A percentile compares a stretch with the other conserved stretches of the same genome.
Evolutionary conservation across 2,329 filamentous ascomycete genomes (phyloP).

Genomic region (Pseudogymnoascus sp.): DNA sequence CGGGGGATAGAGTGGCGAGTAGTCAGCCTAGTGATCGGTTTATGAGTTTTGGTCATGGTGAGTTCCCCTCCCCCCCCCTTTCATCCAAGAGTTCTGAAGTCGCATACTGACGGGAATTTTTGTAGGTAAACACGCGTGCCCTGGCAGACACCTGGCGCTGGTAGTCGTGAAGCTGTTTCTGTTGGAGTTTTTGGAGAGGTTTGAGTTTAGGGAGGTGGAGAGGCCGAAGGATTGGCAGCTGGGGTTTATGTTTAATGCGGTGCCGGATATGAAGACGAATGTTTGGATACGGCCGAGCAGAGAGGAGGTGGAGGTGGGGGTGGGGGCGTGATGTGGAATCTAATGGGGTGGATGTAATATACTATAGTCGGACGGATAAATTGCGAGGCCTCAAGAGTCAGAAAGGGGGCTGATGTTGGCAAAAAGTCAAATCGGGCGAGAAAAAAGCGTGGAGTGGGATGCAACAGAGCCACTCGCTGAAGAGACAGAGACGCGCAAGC

Average conservation of each 20-base stretch:
- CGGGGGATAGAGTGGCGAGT: neutral
- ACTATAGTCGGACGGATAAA: neutral
- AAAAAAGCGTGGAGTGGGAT: neutral
- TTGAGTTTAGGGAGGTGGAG: neutral
- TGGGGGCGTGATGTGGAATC: neutral
- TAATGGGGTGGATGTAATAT: neutral
- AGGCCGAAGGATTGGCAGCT: neutral
- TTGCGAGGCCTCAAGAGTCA: neutral
- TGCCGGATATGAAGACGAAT: conserved; percentile 1
- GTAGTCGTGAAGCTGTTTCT: neutral
- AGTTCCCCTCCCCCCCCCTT: too few species aligned
- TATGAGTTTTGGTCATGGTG: conserved; percentile 6
- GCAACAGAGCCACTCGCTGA: neutral
- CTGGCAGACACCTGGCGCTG: neutral
- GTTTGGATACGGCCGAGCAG: neutral
- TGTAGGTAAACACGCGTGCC: neutral
- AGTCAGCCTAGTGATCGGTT: conserved; percentile 5
- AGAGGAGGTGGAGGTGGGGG: neutral
- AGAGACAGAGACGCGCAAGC: neutral
- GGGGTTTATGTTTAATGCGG: neutral
- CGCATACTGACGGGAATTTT: too few species aligned
- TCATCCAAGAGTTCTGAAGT: too few species aligned
- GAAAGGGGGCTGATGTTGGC: neutral
- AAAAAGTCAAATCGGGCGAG: neutral
- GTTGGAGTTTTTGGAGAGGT: neutral